Evolutionary conservation across 164 flowering plant species (phyloP), one percentile per base, ranked within the genome.

Genomic region (Echeveria elegans): DNA sequence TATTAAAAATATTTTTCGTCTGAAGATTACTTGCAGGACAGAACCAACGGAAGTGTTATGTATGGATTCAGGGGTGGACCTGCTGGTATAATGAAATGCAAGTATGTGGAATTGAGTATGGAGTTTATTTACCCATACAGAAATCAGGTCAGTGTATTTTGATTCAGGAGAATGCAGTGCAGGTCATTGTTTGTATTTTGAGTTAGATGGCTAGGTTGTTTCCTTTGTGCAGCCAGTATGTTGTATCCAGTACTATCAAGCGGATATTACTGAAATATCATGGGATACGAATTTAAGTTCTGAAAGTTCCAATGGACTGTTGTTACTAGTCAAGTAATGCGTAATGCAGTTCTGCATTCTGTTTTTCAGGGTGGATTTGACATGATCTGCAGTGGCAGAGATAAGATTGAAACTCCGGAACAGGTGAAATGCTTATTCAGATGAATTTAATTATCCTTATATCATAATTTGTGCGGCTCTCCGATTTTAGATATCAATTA

Each of bases 351-450:
- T 34, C 14, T 63, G 26, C 29, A 0, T 34, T 70, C 40, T 67
- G 59, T 28, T 60, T 72, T 32, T 67, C 87, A 94, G 99, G 97
- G 99, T 76, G 99, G 99, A 14, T 94, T 94, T 83, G 99, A 94
- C 77, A 94, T 94, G 99, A 91, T 94, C 48, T 80, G 92, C 63
- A 94, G 99, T 83, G 99, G 99, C 53, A 86, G 97, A 69, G 99
- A 94, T 87, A 94, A 94, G 79, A 94, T 94, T 80, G 99, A 94
- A 83, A 89, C 99, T 72, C 97, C 96, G 36, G 97, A 91, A 60
- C 99, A 94, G 96, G 99, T 93, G 26, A 34, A 23, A 21, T 18
- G 36, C 24, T 63, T 63, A 34, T 24, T 36, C 2, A 53, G 18
- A 53, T 53, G 18, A 11, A 53, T 10, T 26, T 5, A 21, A 6